phyloP scores from a whole-genome alignment of 75 land plant species.

The Sequoiadendron giganteum region DNA sequence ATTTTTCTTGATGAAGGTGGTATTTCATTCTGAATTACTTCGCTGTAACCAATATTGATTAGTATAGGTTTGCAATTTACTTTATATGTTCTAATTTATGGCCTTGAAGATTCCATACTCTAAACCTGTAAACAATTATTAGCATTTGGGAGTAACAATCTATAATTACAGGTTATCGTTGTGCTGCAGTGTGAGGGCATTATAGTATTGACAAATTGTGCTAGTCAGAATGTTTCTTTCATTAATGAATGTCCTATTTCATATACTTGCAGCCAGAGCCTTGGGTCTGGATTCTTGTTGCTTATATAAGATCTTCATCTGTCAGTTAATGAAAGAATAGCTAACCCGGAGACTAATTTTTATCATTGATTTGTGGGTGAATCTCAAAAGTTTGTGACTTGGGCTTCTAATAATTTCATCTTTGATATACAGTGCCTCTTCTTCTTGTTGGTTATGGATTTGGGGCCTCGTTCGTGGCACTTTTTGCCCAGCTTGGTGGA shows the following conservation, averaged over 20 bases:
- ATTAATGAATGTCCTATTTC: neutral
- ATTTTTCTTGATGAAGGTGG: neutral
- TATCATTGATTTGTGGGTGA: neutral
- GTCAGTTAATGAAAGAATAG: neutral
- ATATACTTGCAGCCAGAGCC: neutral
- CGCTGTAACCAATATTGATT: neutral
- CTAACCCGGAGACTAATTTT: neutral
- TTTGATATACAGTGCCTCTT: slow-evolving; percentile 75
- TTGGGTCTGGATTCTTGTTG: neutral
- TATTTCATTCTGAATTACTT: neutral
- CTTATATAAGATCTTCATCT: neutral
- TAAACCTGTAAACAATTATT: neutral
- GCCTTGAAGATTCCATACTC: neutral
- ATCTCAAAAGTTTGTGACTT: neutral
- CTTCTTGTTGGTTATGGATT: slow-evolving; percentile 99
- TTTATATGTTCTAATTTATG: neutral
- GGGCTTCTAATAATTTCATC: slow-evolving; percentile 5
- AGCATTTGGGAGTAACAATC: neutral
- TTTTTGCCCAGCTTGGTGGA: slow-evolving; percentile 99
- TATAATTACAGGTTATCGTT: neutral
- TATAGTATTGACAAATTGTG: neutral
- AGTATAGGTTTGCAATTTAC: neutral
- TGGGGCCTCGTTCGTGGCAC: slow-evolving; percentile 99
- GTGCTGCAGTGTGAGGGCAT: neutral
- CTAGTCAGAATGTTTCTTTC: neutral